Evolutionary conservation across 2,329 filamentous ascomycete genomes (phyloP).

Genomic region (Aspergillus piperis): DNA sequence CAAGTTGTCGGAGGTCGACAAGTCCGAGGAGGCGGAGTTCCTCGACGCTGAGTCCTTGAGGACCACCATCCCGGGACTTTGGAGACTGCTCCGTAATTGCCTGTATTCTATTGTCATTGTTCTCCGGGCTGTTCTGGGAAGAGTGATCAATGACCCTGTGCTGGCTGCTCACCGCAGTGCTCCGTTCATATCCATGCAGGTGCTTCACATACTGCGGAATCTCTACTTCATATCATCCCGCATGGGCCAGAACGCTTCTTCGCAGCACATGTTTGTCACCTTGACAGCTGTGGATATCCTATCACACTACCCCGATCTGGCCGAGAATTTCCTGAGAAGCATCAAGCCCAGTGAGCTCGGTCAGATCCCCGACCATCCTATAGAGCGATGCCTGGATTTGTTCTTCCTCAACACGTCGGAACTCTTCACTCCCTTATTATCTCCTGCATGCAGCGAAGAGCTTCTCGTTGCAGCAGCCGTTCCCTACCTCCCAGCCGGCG

Average conservation of each 20-base stretch:
- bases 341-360: slow-evolving; percentile 60
- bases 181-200: slow-evolving; percentile 68
- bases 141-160: slow-evolving; percentile 59
- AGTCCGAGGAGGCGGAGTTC: slow-evolving; percentile 63
- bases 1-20: slow-evolving; percentile 72
- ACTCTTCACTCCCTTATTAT: slow-evolving; percentile 72
- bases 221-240: slow-evolving; percentile 80
- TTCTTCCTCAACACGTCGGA: slow-evolving; percentile 88
- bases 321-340: slow-evolving; percentile 66
- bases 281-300: slow-evolving; percentile 81
- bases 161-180: slow-evolving; percentile 61
- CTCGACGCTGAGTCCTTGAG: slow-evolving; percentile 67
- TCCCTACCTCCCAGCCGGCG: slow-evolving; percentile 68
- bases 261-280: slow-evolving; percentile 82
- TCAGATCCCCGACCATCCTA: slow-evolving; percentile 62
- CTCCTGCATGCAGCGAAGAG: slow-evolving; percentile 67
- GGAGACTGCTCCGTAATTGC: slow-evolving; percentile 72
- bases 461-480: slow-evolving; percentile 73
- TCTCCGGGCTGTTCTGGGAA: slow-evolving; percentile 71
- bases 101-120: slow-evolving; percentile 75
- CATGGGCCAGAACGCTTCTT: slow-evolving; percentile 71
- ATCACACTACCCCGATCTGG: slow-evolving; percentile 66
- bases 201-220: slow-evolving; percentile 72
- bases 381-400: slow-evolving; percentile 74
- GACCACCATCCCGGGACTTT: slow-evolving; percentile 69